A percentile compares a stretch with the other conserved stretches of the same genome.
Evolutionary conservation across 176 grass and related monocot species (phyloP).

Genomic region (Alloteropsis semialata): DNA sequence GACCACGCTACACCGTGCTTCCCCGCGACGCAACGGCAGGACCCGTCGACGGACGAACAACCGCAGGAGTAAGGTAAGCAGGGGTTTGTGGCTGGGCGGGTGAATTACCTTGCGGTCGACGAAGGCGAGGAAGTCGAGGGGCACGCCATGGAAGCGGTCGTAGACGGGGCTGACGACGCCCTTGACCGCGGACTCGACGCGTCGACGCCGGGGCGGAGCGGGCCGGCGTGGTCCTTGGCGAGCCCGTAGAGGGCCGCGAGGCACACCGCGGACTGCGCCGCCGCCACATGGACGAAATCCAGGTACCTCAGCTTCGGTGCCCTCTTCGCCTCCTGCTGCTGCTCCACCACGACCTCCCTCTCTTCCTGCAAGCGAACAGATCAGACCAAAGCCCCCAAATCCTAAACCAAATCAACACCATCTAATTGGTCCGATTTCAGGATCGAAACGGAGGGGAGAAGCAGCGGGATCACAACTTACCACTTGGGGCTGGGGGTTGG

Average conservation of each 20-base stretch:
- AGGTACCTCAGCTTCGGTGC: slow-evolving; percentile 53
- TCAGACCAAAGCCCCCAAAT: neutral
- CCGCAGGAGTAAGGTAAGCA: too few species aligned
- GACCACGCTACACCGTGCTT: neutral
- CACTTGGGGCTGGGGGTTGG: slow-evolving; percentile 28
- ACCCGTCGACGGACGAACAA: neutral
- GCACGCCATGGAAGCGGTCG: slow-evolving; percentile 44
- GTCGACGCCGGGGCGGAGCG: slow-evolving; percentile 60
- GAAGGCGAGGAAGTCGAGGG: slow-evolving; percentile 67
- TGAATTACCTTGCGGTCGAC: slow-evolving; percentile 66
- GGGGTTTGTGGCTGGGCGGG: neutral
- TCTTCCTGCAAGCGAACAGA: slow-evolving; percentile 8
- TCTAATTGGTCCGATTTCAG: neutral
- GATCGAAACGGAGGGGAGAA: neutral
- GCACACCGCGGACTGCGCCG: slow-evolving; percentile 50
- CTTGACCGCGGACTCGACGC: slow-evolving; percentile 63
- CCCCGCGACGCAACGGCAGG: neutral
- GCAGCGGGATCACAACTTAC: neutral
- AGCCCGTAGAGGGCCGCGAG: slow-evolving; percentile 53
- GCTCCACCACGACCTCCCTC: slow-evolving; percentile 23
- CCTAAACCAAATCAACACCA: neutral
- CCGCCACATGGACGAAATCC: slow-evolving; percentile 53
- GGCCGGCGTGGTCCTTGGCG: slow-evolving; percentile 78
- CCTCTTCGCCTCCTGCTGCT: neutral
- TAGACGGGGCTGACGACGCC: slow-evolving; percentile 53